These are phyloP conservation scores for Zea luxurians DNA, from an alignment of 176 grass and related monocot species.

Conservation along the genomic window DNA sequence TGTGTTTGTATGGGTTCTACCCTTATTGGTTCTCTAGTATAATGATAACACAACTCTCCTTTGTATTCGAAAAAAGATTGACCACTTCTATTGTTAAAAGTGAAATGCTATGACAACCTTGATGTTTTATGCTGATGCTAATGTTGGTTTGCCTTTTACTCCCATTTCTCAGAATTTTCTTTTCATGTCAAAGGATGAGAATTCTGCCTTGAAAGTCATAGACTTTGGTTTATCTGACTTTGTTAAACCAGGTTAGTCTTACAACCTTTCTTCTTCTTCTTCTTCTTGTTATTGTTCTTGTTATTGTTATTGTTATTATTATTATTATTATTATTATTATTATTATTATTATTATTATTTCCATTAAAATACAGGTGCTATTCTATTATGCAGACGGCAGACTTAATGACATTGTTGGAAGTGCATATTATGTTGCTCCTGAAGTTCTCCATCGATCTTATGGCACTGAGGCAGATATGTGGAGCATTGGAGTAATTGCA, in stretches of 20 bases:
- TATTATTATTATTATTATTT: constrained; percentile 3
- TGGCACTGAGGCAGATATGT: constrained; percentile 93
- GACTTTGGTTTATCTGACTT: constrained; percentile 82
- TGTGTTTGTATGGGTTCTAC: not conserved
- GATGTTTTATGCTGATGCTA: constrained; percentile 28
- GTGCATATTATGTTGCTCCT: constrained; percentile 96
- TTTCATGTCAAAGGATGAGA: constrained; percentile 57
- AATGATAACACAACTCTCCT: not conserved
- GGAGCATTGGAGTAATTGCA: constrained; percentile 92
- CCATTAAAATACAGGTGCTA: not conserved
- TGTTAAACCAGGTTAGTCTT: constrained; percentile 61
- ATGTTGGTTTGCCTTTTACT: constrained; percentile 21
- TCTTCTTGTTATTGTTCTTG: no score
- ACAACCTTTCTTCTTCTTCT: not conserved
- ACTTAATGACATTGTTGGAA: constrained; percentile 94
- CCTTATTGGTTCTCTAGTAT: not conserved
- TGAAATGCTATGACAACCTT: not conserved
- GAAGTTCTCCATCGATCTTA: constrained; percentile 89
- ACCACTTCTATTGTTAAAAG: not conserved
- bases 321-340: not conserved
- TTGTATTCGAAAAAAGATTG: not conserved
- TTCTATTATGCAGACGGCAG: constrained; percentile 69
- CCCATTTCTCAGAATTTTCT: constrained; percentile 59
- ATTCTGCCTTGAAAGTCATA: constrained; percentile 62
- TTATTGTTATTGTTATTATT: no score